Percentiles rank a stretch among this genome's conserved stretches.
Conservation (phyloP, 768 basidiomycete genomes). For the Artomyces pyxidatus region DNA sequence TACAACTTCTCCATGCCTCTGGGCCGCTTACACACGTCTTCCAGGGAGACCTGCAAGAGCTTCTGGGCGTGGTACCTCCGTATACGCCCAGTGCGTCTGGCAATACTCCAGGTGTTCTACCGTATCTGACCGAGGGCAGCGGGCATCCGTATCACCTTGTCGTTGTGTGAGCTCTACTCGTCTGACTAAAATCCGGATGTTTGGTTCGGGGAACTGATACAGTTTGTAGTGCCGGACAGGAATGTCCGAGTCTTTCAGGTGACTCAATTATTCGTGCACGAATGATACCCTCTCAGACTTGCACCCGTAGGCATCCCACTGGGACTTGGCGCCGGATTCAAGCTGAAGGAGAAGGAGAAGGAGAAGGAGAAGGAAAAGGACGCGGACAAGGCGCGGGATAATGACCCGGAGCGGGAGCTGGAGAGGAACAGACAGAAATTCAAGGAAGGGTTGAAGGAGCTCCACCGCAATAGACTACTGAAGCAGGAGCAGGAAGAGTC, state of each 20-base stretch:
- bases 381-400: conserved; percentile 23
- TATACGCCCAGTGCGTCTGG: conserved; percentile 24
- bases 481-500: conserved; percentile 20
- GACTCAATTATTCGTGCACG: neutral
- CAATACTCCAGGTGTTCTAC: conserved; percentile 19
- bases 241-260: conserved; percentile 80
- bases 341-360: conserved; percentile 42
- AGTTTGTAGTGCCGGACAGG: conserved; percentile 52
- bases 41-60: conserved; percentile 66
- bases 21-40: conserved; percentile 7
- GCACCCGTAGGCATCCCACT: conserved; percentile 57
- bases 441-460: conserved; percentile 8
- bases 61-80: conserved; percentile 53
- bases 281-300: neutral
- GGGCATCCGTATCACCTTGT: conserved; percentile 70
- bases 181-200: too few species aligned
- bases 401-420: conserved; percentile 15
- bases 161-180: conserved; percentile 50
- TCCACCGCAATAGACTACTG: conserved; percentile 19
- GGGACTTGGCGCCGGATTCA: conserved; percentile 73
- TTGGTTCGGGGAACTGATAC: too few species aligned
- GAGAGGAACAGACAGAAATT: conserved; percentile 9
- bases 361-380: conserved; percentile 28
- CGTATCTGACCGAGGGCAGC: conserved; percentile 45
- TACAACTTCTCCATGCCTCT: neutral